Conservation (phyloP, 2,329 filamentous ascomycete genomes). For the Colletotrichum falcatum region DNA sequence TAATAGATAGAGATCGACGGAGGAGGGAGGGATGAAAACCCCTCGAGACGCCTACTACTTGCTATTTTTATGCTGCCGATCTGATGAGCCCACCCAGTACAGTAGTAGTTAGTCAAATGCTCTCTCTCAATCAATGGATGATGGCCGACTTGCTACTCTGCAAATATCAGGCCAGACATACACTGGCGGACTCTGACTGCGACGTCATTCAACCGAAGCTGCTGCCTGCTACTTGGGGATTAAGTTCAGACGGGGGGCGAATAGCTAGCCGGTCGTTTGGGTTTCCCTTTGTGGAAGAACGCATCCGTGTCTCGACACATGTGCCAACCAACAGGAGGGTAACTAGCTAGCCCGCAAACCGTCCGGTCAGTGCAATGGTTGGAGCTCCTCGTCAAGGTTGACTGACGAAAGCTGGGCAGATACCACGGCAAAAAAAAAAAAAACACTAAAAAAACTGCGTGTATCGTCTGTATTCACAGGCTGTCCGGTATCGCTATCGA, state of each 20-base stretch:
- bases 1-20: too few relatives aligned
- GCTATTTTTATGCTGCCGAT: neutral
- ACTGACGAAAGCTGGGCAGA: slow-evolving; percentile 11
- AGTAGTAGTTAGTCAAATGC: neutral
- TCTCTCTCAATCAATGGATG: neutral
- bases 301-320: slow-evolving; percentile 1
- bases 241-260: slow-evolving; percentile 30
- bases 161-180: neutral
- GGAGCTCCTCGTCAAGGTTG: slow-evolving; percentile 13
- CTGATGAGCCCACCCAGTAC: too few relatives aligned
- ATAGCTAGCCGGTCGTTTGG: slow-evolving; percentile 24
- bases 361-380: slow-evolving; percentile 11
- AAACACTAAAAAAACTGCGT: too few relatives aligned
- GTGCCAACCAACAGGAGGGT: neutral
- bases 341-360: neutral
- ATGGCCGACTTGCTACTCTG: neutral
- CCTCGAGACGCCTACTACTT: neutral
- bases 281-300: slow-evolving; percentile 16
- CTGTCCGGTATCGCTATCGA: slow-evolving; percentile 4
- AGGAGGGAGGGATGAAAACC: too few relatives aligned
- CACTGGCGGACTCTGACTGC: neutral
- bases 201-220: neutral
- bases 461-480: neutral
- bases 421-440: neutral
- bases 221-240: slow-evolving; percentile 11